Evolutionary conservation across 306 rosid species (phyloP).

Genomic region (Quercus wislizeni): DNA sequence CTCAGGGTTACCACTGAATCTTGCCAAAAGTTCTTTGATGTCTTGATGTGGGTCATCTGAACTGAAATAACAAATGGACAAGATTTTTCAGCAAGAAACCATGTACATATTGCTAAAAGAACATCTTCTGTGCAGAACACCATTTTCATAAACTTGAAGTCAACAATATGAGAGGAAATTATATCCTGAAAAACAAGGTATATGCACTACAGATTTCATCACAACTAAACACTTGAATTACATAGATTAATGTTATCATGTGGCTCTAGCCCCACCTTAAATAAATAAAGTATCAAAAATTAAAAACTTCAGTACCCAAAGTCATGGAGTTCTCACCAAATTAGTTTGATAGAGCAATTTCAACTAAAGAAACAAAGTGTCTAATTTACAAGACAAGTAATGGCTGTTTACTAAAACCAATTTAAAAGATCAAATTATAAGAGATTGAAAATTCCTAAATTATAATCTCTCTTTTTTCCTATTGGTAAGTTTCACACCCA

Average conservation of each 20-base stretch:
- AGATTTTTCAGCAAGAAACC: slow-evolving; percentile 15
- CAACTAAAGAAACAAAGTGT: not conserved
- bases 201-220: not conserved
- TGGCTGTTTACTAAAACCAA: not conserved
- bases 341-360: not conserved
- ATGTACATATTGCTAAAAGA: not conserved
- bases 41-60: slow-evolving; percentile 85
- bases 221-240: not conserved
- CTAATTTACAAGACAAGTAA: not conserved
- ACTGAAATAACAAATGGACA: slow-evolving; percentile 44
- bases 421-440: not conserved
- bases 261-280: not conserved
- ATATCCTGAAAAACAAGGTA: not conserved
- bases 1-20: slow-evolving; percentile 71
- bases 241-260: not conserved
- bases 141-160: not conserved
- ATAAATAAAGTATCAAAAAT: not conserved
- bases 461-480: too few relatives aligned
- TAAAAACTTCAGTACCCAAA: not conserved
- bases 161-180: not conserved
- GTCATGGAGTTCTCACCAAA: slow-evolving; percentile 8
- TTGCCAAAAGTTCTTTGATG: slow-evolving; percentile 57
- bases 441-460: too few relatives aligned
- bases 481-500: too few relatives aligned
- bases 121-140: not conserved